Conservation (phyloP, 768 basidiomycete species). For the Lactarius akahatsu region DNA sequence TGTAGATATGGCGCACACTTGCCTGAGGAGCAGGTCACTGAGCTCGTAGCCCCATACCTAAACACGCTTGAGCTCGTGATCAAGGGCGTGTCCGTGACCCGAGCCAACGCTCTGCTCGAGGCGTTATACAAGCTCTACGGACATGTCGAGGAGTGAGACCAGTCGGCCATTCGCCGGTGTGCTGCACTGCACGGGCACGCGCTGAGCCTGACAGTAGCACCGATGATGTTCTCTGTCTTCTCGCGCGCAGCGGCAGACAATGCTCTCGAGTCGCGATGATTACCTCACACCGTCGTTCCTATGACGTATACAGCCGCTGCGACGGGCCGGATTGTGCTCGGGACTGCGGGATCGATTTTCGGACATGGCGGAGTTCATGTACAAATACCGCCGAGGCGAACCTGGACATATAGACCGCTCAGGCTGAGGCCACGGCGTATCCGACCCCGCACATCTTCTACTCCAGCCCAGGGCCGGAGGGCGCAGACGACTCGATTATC, state of each 20-base stretch:
- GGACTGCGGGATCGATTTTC: not conserved
- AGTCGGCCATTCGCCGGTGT: not conserved
- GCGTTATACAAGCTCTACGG: not conserved
- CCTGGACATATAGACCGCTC: too few relatives aligned
- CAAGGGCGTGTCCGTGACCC: too few relatives aligned
- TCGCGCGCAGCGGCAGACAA: too few relatives aligned
- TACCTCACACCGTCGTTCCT: not conserved
- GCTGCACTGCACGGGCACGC: not conserved
- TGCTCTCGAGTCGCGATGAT: not conserved
- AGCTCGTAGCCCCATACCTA: too few relatives aligned
- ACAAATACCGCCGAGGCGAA: not conserved
- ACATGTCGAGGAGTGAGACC: not conserved
- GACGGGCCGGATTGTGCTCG: not conserved
- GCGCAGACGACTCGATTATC: not conserved
- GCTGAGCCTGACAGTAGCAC: not conserved
- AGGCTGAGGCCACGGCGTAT: not conserved
- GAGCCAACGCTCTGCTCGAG: not conserved
- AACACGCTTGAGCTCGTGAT: too few relatives aligned
- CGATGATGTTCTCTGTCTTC: not conserved
- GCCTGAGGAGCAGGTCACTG: too few relatives aligned
- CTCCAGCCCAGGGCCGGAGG: too few relatives aligned
- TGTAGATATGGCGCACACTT: too few relatives aligned
- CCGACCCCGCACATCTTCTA: not conserved
- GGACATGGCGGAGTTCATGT: not conserved
- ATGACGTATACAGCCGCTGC: not conserved